Evolutionary conservation across 2,329 filamentous ascomycete genomes (phyloP).

Genomic region (Cercospora sesami): DNA sequence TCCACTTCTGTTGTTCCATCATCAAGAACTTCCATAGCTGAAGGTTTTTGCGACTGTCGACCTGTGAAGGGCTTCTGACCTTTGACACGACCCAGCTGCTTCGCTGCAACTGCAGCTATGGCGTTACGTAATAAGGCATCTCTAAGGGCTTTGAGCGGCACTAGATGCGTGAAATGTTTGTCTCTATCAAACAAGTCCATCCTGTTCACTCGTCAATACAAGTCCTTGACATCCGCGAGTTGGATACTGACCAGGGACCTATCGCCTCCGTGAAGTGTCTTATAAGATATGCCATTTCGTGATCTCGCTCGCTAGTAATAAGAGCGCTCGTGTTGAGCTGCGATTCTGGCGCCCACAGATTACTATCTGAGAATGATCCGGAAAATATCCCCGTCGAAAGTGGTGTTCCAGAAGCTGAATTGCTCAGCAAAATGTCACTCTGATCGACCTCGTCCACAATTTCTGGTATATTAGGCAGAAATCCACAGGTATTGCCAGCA

Average conservation of each 20-base stretch:
- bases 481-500: constrained; percentile 37
- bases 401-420: constrained; percentile 28
- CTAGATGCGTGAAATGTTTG: constrained; percentile 61
- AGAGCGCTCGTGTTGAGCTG: constrained; percentile 38
- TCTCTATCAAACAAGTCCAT: constrained; percentile 59
- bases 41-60: constrained; percentile 50
- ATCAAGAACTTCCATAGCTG: constrained; percentile 55
- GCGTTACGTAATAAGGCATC: constrained; percentile 56
- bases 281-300: constrained; percentile 61
- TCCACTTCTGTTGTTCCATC: constrained; percentile 49
- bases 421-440: constrained; percentile 25
- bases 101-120: constrained; percentile 62
- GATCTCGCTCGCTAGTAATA: constrained; percentile 46
- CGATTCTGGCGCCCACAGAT: constrained; percentile 35
- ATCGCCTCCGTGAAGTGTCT: constrained; percentile 61
- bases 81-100: constrained; percentile 58
- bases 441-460: constrained; percentile 39
- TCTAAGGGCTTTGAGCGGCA: constrained; percentile 57
- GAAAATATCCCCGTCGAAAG: constrained; percentile 26
- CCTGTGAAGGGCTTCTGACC: constrained; percentile 54
- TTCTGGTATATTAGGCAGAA: constrained; percentile 35
- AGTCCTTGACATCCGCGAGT: background rate
- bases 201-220: constrained; percentile 21
- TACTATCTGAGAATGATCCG: constrained; percentile 29
- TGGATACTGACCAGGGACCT: constrained; percentile 52